Evolutionary conservation across 345 rosid genomes (phyloP).

Genomic region (Mangifera indica): DNA sequence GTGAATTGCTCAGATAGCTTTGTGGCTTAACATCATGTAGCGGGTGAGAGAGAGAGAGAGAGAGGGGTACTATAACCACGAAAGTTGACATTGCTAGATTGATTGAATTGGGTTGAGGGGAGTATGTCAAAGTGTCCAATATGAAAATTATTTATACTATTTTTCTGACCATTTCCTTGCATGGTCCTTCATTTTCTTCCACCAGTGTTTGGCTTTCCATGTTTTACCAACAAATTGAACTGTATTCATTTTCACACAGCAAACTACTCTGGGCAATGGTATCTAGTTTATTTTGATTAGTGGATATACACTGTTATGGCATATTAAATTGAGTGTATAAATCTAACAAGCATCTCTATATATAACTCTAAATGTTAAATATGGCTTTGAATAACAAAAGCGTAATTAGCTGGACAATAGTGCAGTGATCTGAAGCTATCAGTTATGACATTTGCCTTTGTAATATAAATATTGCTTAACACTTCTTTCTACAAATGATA

Average conservation of each 20-base stretch:
- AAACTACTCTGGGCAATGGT: not conserved
- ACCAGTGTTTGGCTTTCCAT: too few relatives aligned
- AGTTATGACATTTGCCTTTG: not conserved
- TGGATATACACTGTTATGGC: not conserved
- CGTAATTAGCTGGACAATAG: not conserved
- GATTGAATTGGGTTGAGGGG: not conserved
- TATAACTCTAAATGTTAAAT: too few relatives aligned
- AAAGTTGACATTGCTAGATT: not conserved
- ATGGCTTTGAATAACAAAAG: not conserved
- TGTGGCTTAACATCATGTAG: not conserved
- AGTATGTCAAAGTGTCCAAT: not conserved
- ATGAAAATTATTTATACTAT: too few relatives aligned
- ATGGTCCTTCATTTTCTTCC: too few relatives aligned
- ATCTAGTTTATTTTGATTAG: not conserved
- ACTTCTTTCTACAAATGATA: not conserved
- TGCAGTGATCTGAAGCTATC: not conserved
- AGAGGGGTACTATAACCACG: not conserved
- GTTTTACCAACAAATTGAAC: too few relatives aligned
- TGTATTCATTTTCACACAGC: not conserved
- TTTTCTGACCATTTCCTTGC: too few relatives aligned
- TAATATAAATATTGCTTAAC: not conserved
- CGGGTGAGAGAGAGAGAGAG: not conserved
- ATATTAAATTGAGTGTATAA: too few relatives aligned
- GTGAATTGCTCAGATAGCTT: constrained; percentile 5
- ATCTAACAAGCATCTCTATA: not conserved